Conservation (phyloP, 495 filamentous ascomycete genomes). For the Immersiella caudata region DNA sequence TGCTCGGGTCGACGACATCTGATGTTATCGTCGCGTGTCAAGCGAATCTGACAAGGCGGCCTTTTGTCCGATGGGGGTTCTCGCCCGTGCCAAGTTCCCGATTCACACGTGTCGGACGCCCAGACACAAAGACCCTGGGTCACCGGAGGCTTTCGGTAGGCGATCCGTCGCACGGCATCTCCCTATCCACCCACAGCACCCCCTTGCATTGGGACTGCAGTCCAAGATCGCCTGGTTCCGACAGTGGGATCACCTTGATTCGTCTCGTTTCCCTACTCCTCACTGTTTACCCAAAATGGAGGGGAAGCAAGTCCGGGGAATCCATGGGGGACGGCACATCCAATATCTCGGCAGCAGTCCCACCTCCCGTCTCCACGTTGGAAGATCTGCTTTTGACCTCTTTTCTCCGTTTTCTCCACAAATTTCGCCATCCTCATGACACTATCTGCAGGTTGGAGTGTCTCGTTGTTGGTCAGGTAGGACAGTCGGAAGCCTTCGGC, state of each 20-base stretch:
- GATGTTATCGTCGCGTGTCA: neutral
- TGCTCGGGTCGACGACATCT: neutral
- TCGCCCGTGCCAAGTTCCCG: neutral
- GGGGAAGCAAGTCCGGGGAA: conserved; percentile 30
- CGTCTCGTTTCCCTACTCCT: conserved; percentile 31
- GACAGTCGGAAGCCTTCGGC: conserved; percentile 20
- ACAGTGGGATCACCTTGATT: conserved; percentile 31
- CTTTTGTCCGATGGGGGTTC: neutral
- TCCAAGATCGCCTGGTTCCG: conserved; percentile 31
- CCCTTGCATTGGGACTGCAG: conserved; percentile 16
- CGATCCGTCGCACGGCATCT: neutral
- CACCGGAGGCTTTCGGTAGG: neutral
- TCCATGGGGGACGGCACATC: conserved; percentile 26
- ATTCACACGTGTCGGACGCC: neutral
- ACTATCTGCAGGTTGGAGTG: conserved; percentile 19
- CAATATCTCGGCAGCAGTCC: conserved; percentile 33
- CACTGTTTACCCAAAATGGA: conserved; percentile 18
- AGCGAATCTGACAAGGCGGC: neutral
- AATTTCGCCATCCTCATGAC: conserved; percentile 19
- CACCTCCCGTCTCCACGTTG: conserved; percentile 18
- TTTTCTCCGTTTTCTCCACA: conserved; percentile 20
- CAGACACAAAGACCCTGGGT: neutral
- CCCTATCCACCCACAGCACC: neutral
- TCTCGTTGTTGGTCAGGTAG: conserved; percentile 20
- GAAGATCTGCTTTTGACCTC: conserved; percentile 12